Base-by-base conservation (phyloP, 768 basidiomycete species). In the Russula abietina region DNA sequence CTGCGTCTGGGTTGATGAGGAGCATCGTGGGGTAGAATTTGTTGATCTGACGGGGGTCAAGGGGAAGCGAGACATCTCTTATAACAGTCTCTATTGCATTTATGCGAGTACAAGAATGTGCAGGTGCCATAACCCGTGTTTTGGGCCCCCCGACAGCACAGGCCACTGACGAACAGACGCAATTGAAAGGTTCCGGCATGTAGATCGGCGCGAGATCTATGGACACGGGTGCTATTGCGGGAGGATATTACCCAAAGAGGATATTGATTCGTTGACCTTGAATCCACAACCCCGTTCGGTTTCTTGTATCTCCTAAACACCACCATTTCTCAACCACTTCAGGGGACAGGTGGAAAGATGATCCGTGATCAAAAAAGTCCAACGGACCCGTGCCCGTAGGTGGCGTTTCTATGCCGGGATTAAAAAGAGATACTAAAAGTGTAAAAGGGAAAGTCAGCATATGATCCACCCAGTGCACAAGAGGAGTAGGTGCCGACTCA, bases 241-340 rank as follows among this genome's bases (percentile, higher is more conserved):
- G n/a, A n/a, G n/a, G n/a, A 63, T n/a, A 48, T 57, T 48, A 62
- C 56, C 53, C 45, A 14, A 59, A 55, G 22, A n/a, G 39, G 33
- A 66, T 12, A 36, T 36, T 4, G 36, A 36, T n/a, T 30, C 38
- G 56, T 33, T 28, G 46, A 16, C 92, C 91, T 72, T 91, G 90
- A 3, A 94, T 80, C 89, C 91, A 96, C 73, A 93, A 79, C 3
- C 74, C 77, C 2, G 61, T 69, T 22, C 90, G 80, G 73, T 94
- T 94, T 55, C 80, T 78, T 5, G 69, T 69, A 69, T 90, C 86
- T 0, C 93, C 93, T 46, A 88, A 71, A 68, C 89, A 90, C 91
- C 91, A 95, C 93, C 93, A 94, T 70, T 88, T 91, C 73, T 95
- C 93, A 26, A 94, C 67, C 74, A 83, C 75, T 55, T 87, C 87